These are phyloP conservation scores for Aspergillus puulaauensis DNA, from an alignment of 2,329 filamentous ascomycete genomes.

Conservation along the genomic window DNA sequence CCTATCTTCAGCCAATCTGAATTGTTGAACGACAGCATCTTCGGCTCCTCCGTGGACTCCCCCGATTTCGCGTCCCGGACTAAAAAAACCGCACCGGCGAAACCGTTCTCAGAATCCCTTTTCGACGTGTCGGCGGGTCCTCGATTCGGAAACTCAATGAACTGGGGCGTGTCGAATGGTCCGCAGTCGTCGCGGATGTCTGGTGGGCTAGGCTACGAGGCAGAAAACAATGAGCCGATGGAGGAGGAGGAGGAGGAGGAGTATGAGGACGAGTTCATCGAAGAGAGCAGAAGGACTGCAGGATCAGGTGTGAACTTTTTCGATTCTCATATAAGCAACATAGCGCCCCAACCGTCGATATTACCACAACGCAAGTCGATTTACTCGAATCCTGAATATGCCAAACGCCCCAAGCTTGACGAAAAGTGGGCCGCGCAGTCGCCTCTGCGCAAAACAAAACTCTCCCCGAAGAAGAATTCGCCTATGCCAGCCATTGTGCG, in stretches of 20 bases:
- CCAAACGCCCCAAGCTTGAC: constrained; percentile 44
- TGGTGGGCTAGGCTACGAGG: constrained; percentile 30
- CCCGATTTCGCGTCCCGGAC: constrained; percentile 31
- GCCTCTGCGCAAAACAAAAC: constrained; percentile 32
- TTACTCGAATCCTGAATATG: constrained; percentile 43
- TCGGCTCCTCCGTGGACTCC: constrained; percentile 38
- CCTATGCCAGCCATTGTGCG: constrained; percentile 71
- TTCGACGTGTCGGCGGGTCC: constrained; percentile 30
- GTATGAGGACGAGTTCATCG: constrained; percentile 39
- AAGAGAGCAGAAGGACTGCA: constrained; percentile 16
- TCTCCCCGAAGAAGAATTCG: constrained; percentile 53
- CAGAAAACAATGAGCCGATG: constrained; percentile 39
- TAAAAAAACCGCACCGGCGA: constrained; percentile 24
- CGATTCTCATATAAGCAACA: constrained; percentile 31
- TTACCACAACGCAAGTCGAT: constrained; percentile 35
- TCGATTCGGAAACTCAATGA: constrained; percentile 26
- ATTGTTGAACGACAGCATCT: constrained; percentile 37
- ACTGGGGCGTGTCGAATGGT: constrained; percentile 25
- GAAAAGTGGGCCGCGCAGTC: constrained; percentile 38
- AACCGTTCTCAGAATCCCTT: constrained; percentile 27
- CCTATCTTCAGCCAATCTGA: constrained; percentile 38
- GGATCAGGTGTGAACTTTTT: constrained; percentile 29
- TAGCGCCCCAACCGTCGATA: constrained; percentile 18
- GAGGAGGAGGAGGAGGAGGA: constrained; percentile 40
- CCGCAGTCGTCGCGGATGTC: constrained; percentile 28